Conservation (phyloP, 2,329 filamentous ascomycete genomes). For the Botrytis squamosa region DNA sequence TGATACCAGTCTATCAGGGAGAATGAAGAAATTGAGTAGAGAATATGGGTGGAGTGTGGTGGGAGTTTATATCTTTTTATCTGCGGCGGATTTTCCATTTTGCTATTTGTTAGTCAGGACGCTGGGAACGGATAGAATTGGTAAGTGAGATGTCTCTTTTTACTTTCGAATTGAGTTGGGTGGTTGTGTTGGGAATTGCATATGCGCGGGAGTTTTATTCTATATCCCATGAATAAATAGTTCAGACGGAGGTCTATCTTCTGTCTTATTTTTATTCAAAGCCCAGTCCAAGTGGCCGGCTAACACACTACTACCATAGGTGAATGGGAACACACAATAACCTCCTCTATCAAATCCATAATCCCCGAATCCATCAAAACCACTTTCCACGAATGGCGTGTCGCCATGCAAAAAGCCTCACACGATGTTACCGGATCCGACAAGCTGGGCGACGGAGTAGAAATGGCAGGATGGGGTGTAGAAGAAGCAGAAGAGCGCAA, state of each 20-base stretch:
- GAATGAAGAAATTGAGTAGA: conserved; percentile 75
- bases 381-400: conserved; percentile 51
- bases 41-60: conserved; percentile 95
- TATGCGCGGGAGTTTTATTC: conserved; percentile 1
- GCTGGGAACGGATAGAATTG: conserved; percentile 83
- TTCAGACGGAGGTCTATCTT: not conserved
- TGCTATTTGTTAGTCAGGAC: conserved; percentile 85
- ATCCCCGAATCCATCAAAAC: conserved; percentile 61
- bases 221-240: conserved; percentile 1
- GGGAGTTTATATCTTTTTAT: conserved; percentile 84
- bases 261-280: not conserved
- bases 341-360: conserved; percentile 56
- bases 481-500: conserved; percentile 61
- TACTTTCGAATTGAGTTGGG: not conserved
- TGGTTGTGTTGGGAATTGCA: not conserved
- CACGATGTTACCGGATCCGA: conserved; percentile 46
- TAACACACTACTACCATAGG: conserved; percentile 42
- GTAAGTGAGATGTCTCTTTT: conserved; percentile 46
- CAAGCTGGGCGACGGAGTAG: conserved; percentile 47
- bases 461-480: conserved; percentile 59
- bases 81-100: conserved; percentile 87
- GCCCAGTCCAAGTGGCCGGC: not conserved
- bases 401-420: conserved; percentile 49
- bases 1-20: conserved; percentile 30
- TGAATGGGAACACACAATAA: conserved; percentile 63